Evolutionary conservation across 768 basidiomycete genomes (phyloP), one percentile per base, ranked within the genome.

Genomic region (Plicaturopsis crispa): DNA sequence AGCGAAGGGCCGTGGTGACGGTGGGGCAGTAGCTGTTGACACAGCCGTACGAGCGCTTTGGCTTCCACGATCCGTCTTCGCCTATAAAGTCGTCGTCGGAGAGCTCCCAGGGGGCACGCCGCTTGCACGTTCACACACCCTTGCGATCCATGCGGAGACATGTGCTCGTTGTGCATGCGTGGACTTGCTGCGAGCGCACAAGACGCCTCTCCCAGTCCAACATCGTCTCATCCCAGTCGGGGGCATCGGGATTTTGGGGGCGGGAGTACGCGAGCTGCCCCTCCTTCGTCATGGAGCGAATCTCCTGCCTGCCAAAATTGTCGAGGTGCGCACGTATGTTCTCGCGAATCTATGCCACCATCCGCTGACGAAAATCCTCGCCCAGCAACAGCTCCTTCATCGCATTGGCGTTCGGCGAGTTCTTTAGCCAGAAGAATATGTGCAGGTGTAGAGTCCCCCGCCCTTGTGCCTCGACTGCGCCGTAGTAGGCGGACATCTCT

Each of bases 371-470:
- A 37, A 70, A 70, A 1, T 36, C 42, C 17, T 48, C 51, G 0
- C 33, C 32, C 19, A 47, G 26, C 4, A 70, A 39, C 10, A 41
- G 38, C 6, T 31, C 33, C 8, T 38, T 35, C 47, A 61, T 55
- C 2, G 49, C 42, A 0, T 36, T 13, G 0, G 53, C 14, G 0
- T 45, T 45, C 3, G 65, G 67, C 0, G 56, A 47, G 16, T 57
- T 46, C 10, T 48, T 19, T 2, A 67, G 35, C 66, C 63, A 71
- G 0, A 70, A 4, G 1, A 71, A 39, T 12, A 66, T 50, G 41
- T 69, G 67, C 0, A 63, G 38, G 44, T 68, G 70, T 3, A 72
- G 49, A 0, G 56, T 63, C 0, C 68, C 68, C 1, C 62, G 45
- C 0, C 62, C 65, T 46, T 73, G 71, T 0, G 61, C 51, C 42